Evolutionary conservation across 2,329 filamentous ascomycete genomes (phyloP), one percentile per base, ranked within the genome.

Genomic region (Volutella citrinella): DNA sequence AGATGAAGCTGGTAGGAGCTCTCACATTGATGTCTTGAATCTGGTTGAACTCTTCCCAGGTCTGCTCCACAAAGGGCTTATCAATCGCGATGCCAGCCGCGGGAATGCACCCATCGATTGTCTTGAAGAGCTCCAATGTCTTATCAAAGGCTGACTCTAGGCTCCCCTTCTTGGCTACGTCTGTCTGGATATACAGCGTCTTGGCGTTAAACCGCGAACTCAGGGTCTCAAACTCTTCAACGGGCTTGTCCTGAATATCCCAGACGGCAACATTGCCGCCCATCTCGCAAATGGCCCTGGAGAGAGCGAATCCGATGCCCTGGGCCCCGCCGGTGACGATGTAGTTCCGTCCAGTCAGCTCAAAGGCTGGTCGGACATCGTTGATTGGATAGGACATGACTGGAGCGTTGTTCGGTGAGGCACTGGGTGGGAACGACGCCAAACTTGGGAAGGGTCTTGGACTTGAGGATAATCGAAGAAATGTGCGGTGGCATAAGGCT

Each of bases 21-120:
- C 57, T 51, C 27, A 65, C 64, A 39, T 68, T 66, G 36, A 65
- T 57, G 3, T 65, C 58, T 25, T 61, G 57, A 24, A 67, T 59
- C 6, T 52, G 49, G 12, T 49, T 55, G 5, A 57, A 58, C 33
- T 67, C 63, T 4, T 61, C 56, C 60, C 61, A 65, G 6, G 56
- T 60, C 27, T 65, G 61, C 5, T 66, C 60, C 6, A 64, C 38
- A 40, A 67, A 67, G 0, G 64, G 62, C 41, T 65, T 66, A 41
- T 66, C 63, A 20, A 65, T 52, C 6, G 57, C 61, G 21, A 66
- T 57, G 5, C 63, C 63, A 8, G 60, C 59, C 12, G 52, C 48
- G 5, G 55, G 51, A 7, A 58, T 52, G 17, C 45, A 42, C 3
- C 56, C 55, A 17, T 58, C 45, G 7, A 59, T 40, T 8, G 48